Evolutionary conservation across 805 yeast genomes (phyloP), one percentile per base, ranked within the genome.

Genomic region (Tanozyma kutaoensis): DNA sequence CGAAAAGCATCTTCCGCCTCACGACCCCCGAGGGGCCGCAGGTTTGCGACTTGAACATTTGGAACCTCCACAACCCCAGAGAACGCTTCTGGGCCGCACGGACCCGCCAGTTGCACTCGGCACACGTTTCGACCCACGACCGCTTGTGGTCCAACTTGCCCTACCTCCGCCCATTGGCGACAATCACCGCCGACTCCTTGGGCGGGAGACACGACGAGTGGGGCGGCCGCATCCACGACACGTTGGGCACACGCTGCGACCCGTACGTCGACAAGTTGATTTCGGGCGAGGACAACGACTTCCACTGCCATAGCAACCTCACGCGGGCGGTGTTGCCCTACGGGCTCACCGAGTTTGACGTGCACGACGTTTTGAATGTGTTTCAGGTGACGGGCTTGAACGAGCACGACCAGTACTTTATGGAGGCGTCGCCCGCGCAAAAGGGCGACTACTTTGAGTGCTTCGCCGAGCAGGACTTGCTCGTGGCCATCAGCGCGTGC

Each of bases 41-140:
- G 45, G 81, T 74, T 12, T 72, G 78, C 40, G 80, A 74, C 41
- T 62, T 73, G 46, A 73, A 74, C 48, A 64, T 70, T 27, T 74
- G 80, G 80, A 67, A 65, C 38, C 53, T 53, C 26, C 59, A 68
- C 35, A 71, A 72, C 40, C 77, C 74, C 15, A 52, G 76, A 39
- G 80, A 74, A 40, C 51, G 74, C 35, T 58, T 74, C 40, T 74
- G 81, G 80, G 81, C 80, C 11, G 64, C 78, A 4, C 55, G 81
- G 42, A 72, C 78, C 0, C 58, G 80, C 44, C 81, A 73, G 39
- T 50, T 74, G 33, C 78, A 74, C 33, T 61, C 72, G 12, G 66
- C 75, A 3, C 80, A 73, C 45, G 76, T 73, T 14, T 61, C 71
- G 11, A 67, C 66, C 11, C 68, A 55, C 38, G 81, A 74, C 45